Evolutionary conservation across 2,329 filamentous ascomycete genomes (phyloP), one percentile per base, ranked within the genome.

Genomic region (Amauroascus verrucosus): DNA sequence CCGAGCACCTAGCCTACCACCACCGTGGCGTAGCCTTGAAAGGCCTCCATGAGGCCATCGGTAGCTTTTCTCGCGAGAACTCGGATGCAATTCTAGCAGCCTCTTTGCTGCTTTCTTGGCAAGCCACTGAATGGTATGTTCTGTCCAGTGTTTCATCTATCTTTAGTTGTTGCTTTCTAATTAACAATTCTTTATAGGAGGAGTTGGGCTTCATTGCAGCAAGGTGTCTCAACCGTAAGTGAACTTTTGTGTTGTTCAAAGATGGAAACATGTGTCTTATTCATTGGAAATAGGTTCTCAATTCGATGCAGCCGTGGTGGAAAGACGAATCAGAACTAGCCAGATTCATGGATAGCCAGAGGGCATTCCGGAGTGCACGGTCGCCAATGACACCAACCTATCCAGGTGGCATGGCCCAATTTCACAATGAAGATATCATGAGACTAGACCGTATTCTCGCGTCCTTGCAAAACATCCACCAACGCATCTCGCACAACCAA

Each of bases 51-150:
- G 85, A 90, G 64, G 88, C 89, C 26, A 90, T 97, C 61, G 82
- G 83, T 43, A 78, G 79, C 18, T 96, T 97, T 70, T 94, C 86
- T 1, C 83, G 82, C 62, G 82, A 85, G 50, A 95, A 89, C 57
- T 91, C 88, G 1, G 91, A 98, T 70, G 89, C 90, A 41, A 84
- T 96, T 57, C 78, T 98, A 52, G 91, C 90, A 24, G 88, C 90
- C 30, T 96, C 91, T 24, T 82, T 96, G 43, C 80, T 97, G 46
- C 78, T 98, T 48, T 94, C 90, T 35, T 97, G 93, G 90, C 91
- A 97, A 73, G 87, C 88, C 53, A 93, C 85, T 56, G 91, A 97
- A 74, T 97, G 90, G 91, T 94, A 78, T 76, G 84, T 74, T 38
- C n/a, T n/a, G n/a, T 62, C 9, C 61, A 22, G 8, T 16, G 5